Evolutionary conservation across 2,329 filamentous ascomycete genomes (phyloP), one percentile per base, ranked within the genome.

Genomic region (Immersiporthe knoxdaviesiana): DNA sequence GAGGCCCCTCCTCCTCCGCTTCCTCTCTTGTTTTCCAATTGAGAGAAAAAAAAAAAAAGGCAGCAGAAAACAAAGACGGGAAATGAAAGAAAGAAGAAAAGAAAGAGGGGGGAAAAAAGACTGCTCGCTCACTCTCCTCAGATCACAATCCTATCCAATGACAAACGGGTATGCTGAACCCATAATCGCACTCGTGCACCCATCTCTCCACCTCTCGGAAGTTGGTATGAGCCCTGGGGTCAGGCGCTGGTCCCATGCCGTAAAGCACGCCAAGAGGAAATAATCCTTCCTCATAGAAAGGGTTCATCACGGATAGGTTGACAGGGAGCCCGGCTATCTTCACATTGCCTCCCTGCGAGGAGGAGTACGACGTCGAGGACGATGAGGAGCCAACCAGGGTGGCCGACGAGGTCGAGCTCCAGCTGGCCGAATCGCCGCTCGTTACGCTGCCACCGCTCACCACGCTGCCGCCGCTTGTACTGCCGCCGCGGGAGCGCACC

Each of bases 161-260:
- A 52, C 14, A 37, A n/a, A 41, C 41, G 11, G 44, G 44, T n/a
- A 21, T 47, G 3, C 16, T 44, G 32, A 39, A 27, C 16, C 32
- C 35, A 21, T 27, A 61, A 2, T 24, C 4, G 7, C 65, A 67
- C 64, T 68, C 69, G 1, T 65, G 52, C 64, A 69, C 50, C 69
- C 69, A 71, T 39, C 56, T 61, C 61, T 71, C 63, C 16, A 71
- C 21, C 61, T 69, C 69, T 37, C 67, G 63, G 14, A 30, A 50
- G 27, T 69, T 60, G 7, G 69, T 71, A 52, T 71, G 67, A 24
- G 52, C 5, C 62, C 30, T 12, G 58, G 47, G 35, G 30, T 21
- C 3, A 61, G 37, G 5, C 56, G 44, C 44, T 27, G 52, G 30
- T 7, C 21, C 41, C 10, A 10, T 10, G 8, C 21, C 21, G 21